Evolutionary conservation across 1,284 basidiomycete species (phyloP).

Genomic region (Pseudozyma tsukubaensis): DNA sequence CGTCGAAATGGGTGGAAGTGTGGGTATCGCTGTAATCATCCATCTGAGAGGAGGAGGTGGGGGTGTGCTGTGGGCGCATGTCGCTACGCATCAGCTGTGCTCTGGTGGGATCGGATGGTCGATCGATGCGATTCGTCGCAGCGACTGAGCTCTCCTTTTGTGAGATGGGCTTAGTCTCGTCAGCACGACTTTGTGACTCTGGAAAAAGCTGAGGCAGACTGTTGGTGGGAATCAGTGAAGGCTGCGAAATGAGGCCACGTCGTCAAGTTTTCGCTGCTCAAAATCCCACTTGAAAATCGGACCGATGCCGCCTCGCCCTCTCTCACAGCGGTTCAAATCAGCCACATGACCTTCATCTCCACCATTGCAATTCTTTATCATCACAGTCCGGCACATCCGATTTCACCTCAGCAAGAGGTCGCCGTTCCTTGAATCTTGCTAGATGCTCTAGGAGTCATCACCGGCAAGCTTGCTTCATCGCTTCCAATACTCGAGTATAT

Average conservation of each 20-base stretch:
- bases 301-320: neutral
- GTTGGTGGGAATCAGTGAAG: neutral
- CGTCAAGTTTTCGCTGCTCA: neutral
- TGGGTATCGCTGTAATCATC: too few relatives aligned
- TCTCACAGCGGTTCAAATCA: neutral
- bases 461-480: too few relatives aligned
- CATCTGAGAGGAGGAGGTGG: neutral
- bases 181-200: too few relatives aligned
- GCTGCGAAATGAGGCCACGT: conserved; percentile 8
- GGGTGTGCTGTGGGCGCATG: neutral
- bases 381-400: conserved; percentile 2
- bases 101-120: conserved; percentile 2
- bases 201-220: neutral
- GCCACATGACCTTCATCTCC: conserved; percentile 7
- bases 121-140: neutral
- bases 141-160: too few relatives aligned
- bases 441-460: too few relatives aligned
- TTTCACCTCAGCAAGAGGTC: neutral
- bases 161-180: too few relatives aligned
- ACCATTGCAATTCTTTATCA: neutral
- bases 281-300: neutral
- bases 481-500: neutral
- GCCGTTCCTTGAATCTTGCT: too few relatives aligned
- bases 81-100: conserved; percentile 4
- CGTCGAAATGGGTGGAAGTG: too few relatives aligned